phyloP scores from a whole-genome alignment of 2,329 filamentous ascomycete genomes.

The Rhynchosporium graminicola region DNA sequence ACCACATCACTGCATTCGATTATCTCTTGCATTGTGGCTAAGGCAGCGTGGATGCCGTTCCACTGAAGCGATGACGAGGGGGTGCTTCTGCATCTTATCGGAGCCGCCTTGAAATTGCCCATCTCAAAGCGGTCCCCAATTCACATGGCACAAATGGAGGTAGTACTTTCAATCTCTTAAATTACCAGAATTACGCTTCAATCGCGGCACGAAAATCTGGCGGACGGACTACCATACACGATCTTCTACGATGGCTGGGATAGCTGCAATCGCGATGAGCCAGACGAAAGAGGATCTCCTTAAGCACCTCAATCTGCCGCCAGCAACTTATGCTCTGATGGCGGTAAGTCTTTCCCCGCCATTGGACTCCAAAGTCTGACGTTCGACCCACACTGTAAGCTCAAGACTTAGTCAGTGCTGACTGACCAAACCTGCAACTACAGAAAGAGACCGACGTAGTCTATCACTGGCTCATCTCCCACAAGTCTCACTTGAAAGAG shows the following conservation, averaged over 20 bases:
- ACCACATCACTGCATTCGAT: conserved; percentile 9
- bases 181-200: not conserved
- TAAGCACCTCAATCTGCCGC: conserved; percentile 34
- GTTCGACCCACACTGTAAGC: conserved; percentile 2
- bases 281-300: conserved; percentile 39
- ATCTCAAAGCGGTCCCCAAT: not conserved
- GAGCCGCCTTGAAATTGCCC: not conserved
- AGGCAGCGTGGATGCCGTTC: conserved; percentile 9
- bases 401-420: conserved; percentile 22
- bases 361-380: not conserved
- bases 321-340: conserved; percentile 37
- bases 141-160: not conserved
- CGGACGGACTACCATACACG: not conserved
- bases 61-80: not conserved
- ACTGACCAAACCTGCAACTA: conserved; percentile 25
- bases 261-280: conserved; percentile 37
- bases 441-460: conserved; percentile 40
- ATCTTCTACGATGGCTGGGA: conserved; percentile 26
- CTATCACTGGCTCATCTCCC: conserved; percentile 38
- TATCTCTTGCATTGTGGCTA: conserved; percentile 12
- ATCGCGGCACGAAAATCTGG: not conserved
- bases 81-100: not conserved
- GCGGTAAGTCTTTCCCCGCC: conserved; percentile 33
- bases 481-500: conserved; percentile 36
- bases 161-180: not conserved